These are phyloP conservation scores for Ascobolus immersus DNA, from an alignment of 495 filamentous ascomycete species.

Conservation along the genomic window DNA sequence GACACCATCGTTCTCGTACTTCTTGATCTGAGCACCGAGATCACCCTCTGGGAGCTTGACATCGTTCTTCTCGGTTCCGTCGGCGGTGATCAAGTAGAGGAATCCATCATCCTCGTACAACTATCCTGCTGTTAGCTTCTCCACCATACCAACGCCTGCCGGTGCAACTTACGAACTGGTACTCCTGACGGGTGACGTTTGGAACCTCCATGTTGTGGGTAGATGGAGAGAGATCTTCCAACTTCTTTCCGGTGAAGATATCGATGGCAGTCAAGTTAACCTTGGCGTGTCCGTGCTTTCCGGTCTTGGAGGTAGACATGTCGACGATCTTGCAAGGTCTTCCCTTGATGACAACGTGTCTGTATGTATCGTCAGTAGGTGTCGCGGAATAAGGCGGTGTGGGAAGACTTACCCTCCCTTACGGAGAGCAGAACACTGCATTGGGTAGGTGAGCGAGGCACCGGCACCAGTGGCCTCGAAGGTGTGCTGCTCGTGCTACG, in stretches of 20 bases:
- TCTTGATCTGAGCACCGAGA: constrained; percentile 50
- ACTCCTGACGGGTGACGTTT: constrained; percentile 67
- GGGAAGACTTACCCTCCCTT: constrained; percentile 56
- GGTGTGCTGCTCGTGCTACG: constrained; percentile 54
- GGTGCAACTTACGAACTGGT: constrained; percentile 52
- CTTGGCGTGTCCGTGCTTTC: constrained; percentile 99
- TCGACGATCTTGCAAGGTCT: constrained; percentile 99
- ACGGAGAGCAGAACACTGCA: constrained; percentile 97
- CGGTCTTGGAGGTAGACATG: constrained; percentile 99
- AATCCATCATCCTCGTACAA: constrained; percentile 49
- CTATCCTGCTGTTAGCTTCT: background rate
- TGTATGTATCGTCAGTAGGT: constrained; percentile 3
- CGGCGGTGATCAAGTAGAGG: constrained; percentile 64
- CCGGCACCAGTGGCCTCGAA: constrained; percentile 86
- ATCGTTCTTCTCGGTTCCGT: constrained; percentile 70
- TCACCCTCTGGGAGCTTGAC: constrained; percentile 83
- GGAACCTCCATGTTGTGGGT: constrained; percentile 99
- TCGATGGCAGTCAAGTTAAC: constrained; percentile 91
- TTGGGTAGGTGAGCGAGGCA: constrained; percentile 77
- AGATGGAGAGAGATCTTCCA: constrained; percentile 95
- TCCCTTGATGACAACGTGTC: constrained; percentile 72
- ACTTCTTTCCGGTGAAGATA: constrained; percentile 99
- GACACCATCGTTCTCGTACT: constrained; percentile 40
- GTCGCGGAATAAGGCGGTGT: background rate
- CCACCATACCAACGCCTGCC: background rate